phyloP scores from a whole-genome alignment of 805 yeast species.

The Candida vaughaniae region DNA sequence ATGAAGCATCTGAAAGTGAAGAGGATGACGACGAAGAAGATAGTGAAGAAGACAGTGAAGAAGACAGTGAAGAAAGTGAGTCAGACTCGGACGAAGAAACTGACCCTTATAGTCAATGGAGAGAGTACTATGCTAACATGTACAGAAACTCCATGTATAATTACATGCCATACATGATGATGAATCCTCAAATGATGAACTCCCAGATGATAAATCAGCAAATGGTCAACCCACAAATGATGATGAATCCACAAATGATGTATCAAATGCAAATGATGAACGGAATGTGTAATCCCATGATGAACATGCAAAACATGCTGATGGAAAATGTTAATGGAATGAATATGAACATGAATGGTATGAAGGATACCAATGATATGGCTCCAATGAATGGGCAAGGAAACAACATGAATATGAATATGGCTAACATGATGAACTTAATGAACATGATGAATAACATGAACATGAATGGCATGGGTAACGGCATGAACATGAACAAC shows the following conservation, averaged over 20 bases:
- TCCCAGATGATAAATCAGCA: slow-evolving; percentile 4
- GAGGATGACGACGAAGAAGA: slow-evolving; percentile 7
- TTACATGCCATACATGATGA: slow-evolving; percentile 11
- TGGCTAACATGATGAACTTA: slow-evolving; percentile 9
- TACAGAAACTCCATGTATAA: slow-evolving; percentile 15
- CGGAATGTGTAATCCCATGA: slow-evolving; percentile 1
- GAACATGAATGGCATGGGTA: slow-evolving; percentile 4
- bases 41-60: slow-evolving; percentile 11
- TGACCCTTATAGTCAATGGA: slow-evolving; percentile 34
- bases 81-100: slow-evolving; percentile 9
- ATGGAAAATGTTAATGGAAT: slow-evolving; percentile 3
- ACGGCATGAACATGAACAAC: slow-evolving; percentile 1
- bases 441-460: slow-evolving; percentile 7
- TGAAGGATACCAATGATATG: slow-evolving; percentile 8
- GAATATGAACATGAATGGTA: slow-evolving; percentile 4
- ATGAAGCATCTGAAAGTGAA: slow-evolving; percentile 1
- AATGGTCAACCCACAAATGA: slow-evolving; percentile 13
- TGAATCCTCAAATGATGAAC: slow-evolving; percentile 9
- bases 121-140: slow-evolving; percentile 27
- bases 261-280: slow-evolving; percentile 11
- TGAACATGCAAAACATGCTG: slow-evolving; percentile 2
- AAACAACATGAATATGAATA: slow-evolving; percentile 18
- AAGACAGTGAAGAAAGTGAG: slow-evolving; percentile 13
- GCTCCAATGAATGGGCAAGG: slow-evolving; percentile 17
- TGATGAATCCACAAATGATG: slow-evolving; percentile 9